phyloP scores from a whole-genome alignment of 192 early-diverging fungal genomes.

The Podila epicladia region DNA sequence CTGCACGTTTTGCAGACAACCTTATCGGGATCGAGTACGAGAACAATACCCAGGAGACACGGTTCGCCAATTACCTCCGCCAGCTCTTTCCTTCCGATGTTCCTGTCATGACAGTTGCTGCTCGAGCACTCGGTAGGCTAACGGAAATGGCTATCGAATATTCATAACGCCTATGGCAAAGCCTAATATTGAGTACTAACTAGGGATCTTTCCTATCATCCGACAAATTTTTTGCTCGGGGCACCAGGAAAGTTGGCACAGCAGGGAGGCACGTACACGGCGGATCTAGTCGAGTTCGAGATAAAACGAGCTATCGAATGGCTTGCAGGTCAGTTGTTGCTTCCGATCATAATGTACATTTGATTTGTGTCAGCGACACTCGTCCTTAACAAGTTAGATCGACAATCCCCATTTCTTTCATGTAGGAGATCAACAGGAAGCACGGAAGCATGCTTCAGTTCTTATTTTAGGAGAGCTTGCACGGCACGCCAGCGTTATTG shows the following conservation, averaged over 20 bases:
- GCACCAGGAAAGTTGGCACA: conserved; percentile 68
- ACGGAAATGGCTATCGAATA: neutral
- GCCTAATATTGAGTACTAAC: no score
- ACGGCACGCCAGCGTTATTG: conserved; percentile 78
- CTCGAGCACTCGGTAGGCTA: conserved; percentile 74
- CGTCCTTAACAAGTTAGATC: neutral
- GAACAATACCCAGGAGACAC: conserved; percentile 76
- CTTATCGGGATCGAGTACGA: conserved; percentile 85
- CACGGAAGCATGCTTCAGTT: conserved; percentile 80
- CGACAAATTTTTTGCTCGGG: no score
- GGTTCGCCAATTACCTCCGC: conserved; percentile 85
- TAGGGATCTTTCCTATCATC: neutral
- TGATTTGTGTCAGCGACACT: neutral
- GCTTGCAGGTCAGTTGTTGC: conserved; percentile 68
- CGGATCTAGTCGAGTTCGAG: conserved; percentile 86
- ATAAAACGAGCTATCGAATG: conserved; percentile 86
- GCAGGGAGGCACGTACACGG: conserved; percentile 70
- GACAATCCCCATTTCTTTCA: conserved; percentile 1
- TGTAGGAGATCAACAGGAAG: conserved; percentile 77
- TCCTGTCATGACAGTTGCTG: conserved; percentile 76
- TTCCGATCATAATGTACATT: neutral
- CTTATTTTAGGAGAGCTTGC: conserved; percentile 80
- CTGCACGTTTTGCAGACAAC: conserved; percentile 60
- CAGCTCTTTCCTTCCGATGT: conserved; percentile 75
- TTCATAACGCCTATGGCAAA: neutral